phyloP scores from a whole-genome alignment of 176 grass and related monocot species.

The Phoenix dactylifera region DNA sequence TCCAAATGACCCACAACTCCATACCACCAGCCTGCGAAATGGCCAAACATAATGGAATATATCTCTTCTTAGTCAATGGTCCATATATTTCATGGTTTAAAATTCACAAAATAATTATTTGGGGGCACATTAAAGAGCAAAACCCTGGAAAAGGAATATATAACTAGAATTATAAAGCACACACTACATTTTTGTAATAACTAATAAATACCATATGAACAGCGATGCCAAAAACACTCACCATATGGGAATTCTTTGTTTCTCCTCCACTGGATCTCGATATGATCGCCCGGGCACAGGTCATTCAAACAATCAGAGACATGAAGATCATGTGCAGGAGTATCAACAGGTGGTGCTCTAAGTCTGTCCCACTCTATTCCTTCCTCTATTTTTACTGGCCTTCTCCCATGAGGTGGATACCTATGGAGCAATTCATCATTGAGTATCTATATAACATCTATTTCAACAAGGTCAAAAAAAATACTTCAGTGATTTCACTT shows the following conservation, averaged over 20 bases:
- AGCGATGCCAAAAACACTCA: slow-evolving; percentile 4
- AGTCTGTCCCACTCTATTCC: slow-evolving; percentile 62
- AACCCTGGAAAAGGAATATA: background rate
- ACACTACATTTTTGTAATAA: too few relatives aligned
- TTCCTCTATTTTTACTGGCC: slow-evolving; percentile 53
- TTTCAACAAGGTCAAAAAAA: too few relatives aligned
- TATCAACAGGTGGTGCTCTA: slow-evolving; percentile 48
- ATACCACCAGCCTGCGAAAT: slow-evolving; percentile 81
- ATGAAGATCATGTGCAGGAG: slow-evolving; percentile 52
- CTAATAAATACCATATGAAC: too few relatives aligned
- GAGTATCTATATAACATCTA: too few relatives aligned
- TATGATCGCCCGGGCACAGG: slow-evolving; percentile 54
- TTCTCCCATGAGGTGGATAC: slow-evolving; percentile 76
- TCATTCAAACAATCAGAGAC: slow-evolving; percentile 43
- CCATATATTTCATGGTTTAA: too few relatives aligned
- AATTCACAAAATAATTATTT: too few relatives aligned
- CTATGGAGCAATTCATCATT: slow-evolving; percentile 13
- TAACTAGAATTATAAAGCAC: too few relatives aligned
- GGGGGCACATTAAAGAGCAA: background rate
- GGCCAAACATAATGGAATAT: too few relatives aligned
- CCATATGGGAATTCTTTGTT: slow-evolving; percentile 93
- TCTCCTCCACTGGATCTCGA: slow-evolving; percentile 92
- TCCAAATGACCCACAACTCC: slow-evolving; percentile 72
- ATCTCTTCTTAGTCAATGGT: too few relatives aligned
- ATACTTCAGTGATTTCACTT: too few relatives aligned